A percentile compares a stretch with the other conserved stretches of the same genome.
phyloP scores from a whole-genome alignment of 768 basidiomycete species.

The Lyophyllum atratum region DNA sequence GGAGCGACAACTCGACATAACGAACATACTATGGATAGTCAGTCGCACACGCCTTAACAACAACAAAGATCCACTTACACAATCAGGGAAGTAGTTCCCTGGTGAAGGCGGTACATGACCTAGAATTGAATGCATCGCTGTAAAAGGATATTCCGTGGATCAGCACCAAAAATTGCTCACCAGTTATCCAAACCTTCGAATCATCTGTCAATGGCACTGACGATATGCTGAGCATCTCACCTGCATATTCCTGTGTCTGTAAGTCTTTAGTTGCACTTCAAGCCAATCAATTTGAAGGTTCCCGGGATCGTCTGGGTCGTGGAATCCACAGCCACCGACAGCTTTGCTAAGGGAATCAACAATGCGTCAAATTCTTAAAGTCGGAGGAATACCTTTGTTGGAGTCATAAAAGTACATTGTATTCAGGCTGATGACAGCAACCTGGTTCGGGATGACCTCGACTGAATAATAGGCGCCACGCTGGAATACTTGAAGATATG shows the following conservation, averaged over 20 bases:
- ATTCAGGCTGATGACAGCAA: conserved; percentile 85
- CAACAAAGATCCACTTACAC: conserved; percentile 50
- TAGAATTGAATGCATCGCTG: conserved; percentile 20
- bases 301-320: conserved; percentile 76
- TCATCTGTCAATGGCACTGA: conserved; percentile 1
- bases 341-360: conserved; percentile 42
- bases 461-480: conserved; percentile 84
- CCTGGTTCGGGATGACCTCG: conserved; percentile 73
- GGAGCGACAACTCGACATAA: conserved; percentile 72
- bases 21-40: conserved; percentile 51
- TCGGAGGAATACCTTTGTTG: too few relatives aligned
- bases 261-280: conserved; percentile 75
- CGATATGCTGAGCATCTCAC: conserved; percentile 37
- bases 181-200: conserved; percentile 48
- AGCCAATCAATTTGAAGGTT: conserved; percentile 90
- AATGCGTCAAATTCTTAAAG: conserved; percentile 8
- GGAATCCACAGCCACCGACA: conserved; percentile 71
- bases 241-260: conserved; percentile 72
- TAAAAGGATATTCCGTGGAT: neutral
- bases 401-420: conserved; percentile 92
- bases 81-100: conserved; percentile 82
- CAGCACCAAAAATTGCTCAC: conserved; percentile 21
- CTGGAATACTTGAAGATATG: conserved; percentile 78
- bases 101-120: conserved; percentile 88
- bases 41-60: conserved; percentile 15